A percentile compares a stretch with the other conserved stretches of the same genome.
phyloP scores from a whole-genome alignment of 1,284 basidiomycete genomes.

The Papiliotrema flavescens region DNA sequence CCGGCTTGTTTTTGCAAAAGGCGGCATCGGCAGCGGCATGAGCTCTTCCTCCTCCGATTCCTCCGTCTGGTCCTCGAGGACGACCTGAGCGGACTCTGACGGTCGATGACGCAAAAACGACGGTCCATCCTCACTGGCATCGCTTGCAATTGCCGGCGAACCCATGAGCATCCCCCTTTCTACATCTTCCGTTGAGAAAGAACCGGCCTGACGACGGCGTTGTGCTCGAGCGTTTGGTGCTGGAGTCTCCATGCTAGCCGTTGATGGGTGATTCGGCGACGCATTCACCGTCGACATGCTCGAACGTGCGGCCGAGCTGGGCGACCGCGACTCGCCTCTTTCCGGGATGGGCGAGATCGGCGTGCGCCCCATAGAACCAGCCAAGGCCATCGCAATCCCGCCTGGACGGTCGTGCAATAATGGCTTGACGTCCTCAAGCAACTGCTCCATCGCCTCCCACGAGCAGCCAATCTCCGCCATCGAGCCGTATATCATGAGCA shows the following conservation, averaged over 20 bases:
- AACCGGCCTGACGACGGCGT: constrained; percentile 81
- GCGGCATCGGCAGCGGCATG: constrained; percentile 2
- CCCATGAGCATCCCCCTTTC: constrained; percentile 79
- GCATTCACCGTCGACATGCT: constrained; percentile 10
- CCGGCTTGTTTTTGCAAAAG: constrained; percentile 3
- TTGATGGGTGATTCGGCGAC: constrained; percentile 14
- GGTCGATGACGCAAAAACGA: constrained; percentile 23
- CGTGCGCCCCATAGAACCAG: constrained; percentile 31
- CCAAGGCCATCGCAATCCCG: constrained; percentile 27
- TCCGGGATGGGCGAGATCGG: constrained; percentile 50
- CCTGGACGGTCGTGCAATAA: constrained; percentile 54
- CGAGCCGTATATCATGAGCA: constrained; percentile 85
- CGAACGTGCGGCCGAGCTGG: constrained; percentile 24
- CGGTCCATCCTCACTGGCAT: constrained; percentile 4
- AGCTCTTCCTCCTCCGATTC: constrained; percentile 18
- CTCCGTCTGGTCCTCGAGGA: constrained; percentile 18
- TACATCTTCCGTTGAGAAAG: constrained; percentile 86
- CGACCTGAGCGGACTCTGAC: constrained; percentile 23
- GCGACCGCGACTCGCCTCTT: constrained; percentile 40
- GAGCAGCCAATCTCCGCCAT: constrained; percentile 82
- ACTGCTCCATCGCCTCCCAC: constrained; percentile 74
- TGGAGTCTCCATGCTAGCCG: constrained; percentile 33
- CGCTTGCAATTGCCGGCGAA: constrained; percentile 24
- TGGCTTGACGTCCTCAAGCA: constrained; percentile 67
- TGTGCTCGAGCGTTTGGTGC: constrained; percentile 19